Base-by-base conservation (phyloP, 148 eudicot genomes). In the Camellia granthamiana region DNA sequence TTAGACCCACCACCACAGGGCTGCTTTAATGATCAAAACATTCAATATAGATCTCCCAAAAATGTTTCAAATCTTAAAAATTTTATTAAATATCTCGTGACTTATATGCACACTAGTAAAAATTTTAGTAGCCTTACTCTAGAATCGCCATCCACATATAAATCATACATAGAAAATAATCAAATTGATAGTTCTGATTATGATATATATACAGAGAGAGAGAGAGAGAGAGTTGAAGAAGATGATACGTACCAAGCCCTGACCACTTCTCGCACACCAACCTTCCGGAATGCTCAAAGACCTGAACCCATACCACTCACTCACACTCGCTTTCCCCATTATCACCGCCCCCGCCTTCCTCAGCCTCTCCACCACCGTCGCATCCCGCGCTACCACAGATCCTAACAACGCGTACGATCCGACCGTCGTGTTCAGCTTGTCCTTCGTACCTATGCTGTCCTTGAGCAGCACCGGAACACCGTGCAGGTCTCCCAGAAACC, bases 371-470 rank as follows among this genome's bases (percentile, higher is more conserved):
- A 87, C 94, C 69, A 89, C 94, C 43, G 84, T 85, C 0, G 97
- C 92, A 41, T 92, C 92, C 69, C 89, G 86, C 69, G 84, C 84
- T 84, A 86, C 92, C 81, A 54, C 78, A 15, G 97, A 83, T n/a
- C 94, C 94, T 59, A 93, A 69, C 80, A 93, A 83, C 81, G 92
- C 94, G 73, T 84, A 86, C 16, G 94, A 93, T 14, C 97, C 97
- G 0, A 86, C 94, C 2, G 94, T 91, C 13, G 94, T 93, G 61
- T 89, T 87, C 64, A 93, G 71, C 82, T 77, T 77, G 62, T 93
- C 97, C 4, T 58, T 73, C 0, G 94, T 93, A 3, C 67, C 84
- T 3, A 93, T 87, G 0, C 81, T 90, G 78, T 91, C 97, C 88
- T 91, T 93, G 41, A 93, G 78, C 65, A 93, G 77, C 81, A 93